Evolutionary conservation across 805 yeast species (phyloP).

Genomic region (Cephaloascus fragrans): DNA sequence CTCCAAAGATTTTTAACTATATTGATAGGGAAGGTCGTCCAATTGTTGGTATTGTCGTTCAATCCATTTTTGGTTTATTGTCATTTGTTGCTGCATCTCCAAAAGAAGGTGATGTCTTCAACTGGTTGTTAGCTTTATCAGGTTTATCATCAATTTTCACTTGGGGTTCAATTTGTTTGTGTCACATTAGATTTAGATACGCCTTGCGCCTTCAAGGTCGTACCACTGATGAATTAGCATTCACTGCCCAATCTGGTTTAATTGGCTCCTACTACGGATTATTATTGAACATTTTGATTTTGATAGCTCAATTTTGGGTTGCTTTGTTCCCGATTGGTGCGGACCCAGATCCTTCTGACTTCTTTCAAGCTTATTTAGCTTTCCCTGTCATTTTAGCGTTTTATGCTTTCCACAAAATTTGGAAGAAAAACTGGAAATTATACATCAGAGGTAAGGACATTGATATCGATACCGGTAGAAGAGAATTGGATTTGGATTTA

Average conservation of each 20-base stretch:
- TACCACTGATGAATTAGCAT: constrained; percentile 29
- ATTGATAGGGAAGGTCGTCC: constrained; percentile 44
- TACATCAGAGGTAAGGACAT: constrained; percentile 37
- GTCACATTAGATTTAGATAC: constrained; percentile 34
- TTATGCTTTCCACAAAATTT: constrained; percentile 34
- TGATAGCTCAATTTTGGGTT: constrained; percentile 38
- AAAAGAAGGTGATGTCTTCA: constrained; percentile 26
- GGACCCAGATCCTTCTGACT: constrained; percentile 19
- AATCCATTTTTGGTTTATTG: constrained; percentile 28
- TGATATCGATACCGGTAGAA: constrained; percentile 56
- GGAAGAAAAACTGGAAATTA: constrained; percentile 34
- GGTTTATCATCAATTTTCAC: constrained; percentile 40
- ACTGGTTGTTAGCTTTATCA: constrained; percentile 39
- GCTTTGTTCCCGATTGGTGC: constrained; percentile 25
- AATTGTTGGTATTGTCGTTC: constrained; percentile 29
- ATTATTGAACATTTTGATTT: constrained; percentile 21
- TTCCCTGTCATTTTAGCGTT: constrained; percentile 32
- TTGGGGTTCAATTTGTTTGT: constrained; percentile 36
- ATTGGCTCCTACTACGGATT: constrained; percentile 30
- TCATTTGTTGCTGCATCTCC: constrained; percentile 35
- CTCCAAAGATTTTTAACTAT: constrained; percentile 33
- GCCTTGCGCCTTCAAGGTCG: constrained; percentile 34
- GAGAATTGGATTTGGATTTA: constrained; percentile 47
- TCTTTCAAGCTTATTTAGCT: constrained; percentile 37
- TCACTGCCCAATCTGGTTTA: constrained; percentile 30